Evolutionary conservation across 2,329 filamentous ascomycete genomes (phyloP).

Genomic region (Aspergillus sp.): DNA sequence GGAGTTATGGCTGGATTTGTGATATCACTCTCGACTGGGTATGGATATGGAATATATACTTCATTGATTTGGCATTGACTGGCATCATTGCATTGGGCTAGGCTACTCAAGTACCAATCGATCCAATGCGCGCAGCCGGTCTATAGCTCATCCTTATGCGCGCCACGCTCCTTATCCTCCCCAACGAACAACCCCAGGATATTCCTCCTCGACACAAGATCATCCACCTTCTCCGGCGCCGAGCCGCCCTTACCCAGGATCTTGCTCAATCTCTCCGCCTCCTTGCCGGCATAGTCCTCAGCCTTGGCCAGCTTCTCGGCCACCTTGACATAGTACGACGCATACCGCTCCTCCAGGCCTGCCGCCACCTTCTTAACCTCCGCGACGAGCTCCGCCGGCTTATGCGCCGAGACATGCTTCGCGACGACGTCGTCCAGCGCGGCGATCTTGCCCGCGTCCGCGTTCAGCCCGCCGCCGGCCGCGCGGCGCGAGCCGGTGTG

Average conservation of each 20-base stretch:
- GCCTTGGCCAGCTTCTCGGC: conserved; percentile 75
- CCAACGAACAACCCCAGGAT: conserved; percentile 70
- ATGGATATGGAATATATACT: not conserved
- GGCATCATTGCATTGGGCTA: not conserved
- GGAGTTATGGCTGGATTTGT: not conserved
- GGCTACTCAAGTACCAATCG: conserved; percentile 11
- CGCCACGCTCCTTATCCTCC: conserved; percentile 45
- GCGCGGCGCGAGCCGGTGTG: conserved; percentile 81
- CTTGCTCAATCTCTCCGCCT: conserved; percentile 68
- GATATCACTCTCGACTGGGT: too few relatives aligned
- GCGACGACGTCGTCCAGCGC: conserved; percentile 65
- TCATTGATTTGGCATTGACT: not conserved
- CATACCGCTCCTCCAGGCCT: conserved; percentile 67
- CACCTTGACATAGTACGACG: conserved; percentile 88
- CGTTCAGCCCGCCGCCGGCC: conserved; percentile 69
- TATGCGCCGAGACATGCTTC: conserved; percentile 56
- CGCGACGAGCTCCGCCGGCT: conserved; percentile 55
- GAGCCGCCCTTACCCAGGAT: conserved; percentile 80
- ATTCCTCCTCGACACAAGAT: conserved; percentile 77
- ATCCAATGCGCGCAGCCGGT: conserved; percentile 11
- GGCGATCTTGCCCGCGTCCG: conserved; percentile 71
- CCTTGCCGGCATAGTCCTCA: conserved; percentile 72
- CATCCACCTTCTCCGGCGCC: conserved; percentile 76
- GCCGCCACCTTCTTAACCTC: conserved; percentile 65
- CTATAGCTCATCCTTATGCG: conserved; percentile 58